These are phyloP conservation scores for Themeda triandra DNA, from an alignment of 176 grass and related monocot genomes.

Conservation along the genomic window DNA sequence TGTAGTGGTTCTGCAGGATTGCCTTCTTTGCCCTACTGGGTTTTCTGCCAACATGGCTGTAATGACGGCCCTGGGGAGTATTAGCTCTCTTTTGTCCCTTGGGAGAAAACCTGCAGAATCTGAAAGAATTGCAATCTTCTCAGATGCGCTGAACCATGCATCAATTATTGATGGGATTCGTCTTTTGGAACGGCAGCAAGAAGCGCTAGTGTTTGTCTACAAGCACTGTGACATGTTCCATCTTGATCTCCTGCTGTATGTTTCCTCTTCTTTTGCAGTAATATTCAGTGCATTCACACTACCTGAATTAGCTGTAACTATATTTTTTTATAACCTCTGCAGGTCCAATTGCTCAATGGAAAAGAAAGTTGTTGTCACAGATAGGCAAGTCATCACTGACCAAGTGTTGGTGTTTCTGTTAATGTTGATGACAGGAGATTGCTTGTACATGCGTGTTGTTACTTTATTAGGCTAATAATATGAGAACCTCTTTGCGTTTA, in stretches of 20 bases:
- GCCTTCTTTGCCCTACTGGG: slow-evolving; percentile 79
- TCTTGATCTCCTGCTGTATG: slow-evolving; percentile 82
- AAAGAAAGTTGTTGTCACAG: slow-evolving; percentile 91
- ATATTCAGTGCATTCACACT: neutral
- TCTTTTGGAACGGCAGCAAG: slow-evolving; percentile 57
- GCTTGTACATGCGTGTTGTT: neutral
- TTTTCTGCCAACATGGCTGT: slow-evolving; percentile 90
- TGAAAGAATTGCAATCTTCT: slow-evolving; percentile 75
- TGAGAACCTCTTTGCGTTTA: slow-evolving; percentile 20
- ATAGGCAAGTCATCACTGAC: slow-evolving; percentile 51
- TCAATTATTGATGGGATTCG: slow-evolving; percentile 92
- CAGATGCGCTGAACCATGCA: slow-evolving; percentile 89
- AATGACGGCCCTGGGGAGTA: slow-evolving; percentile 68
- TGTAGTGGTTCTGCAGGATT: slow-evolving; percentile 44
- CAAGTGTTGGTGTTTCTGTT: slow-evolving; percentile 7
- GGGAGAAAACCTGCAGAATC: slow-evolving; percentile 31
- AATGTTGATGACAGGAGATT: neutral
- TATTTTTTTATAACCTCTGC: neutral
- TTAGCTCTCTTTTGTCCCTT: slow-evolving; percentile 52
- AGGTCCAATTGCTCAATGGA: slow-evolving; percentile 65
- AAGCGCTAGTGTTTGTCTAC: slow-evolving; percentile 75
- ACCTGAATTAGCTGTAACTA: neutral
- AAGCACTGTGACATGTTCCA: slow-evolving; percentile 77
- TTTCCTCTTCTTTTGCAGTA: slow-evolving; percentile 20
- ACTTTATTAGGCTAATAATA: neutral